phyloP scores from a whole-genome alignment of 2,329 filamentous ascomycete species.

The Fusarium sterilihyphosum region DNA sequence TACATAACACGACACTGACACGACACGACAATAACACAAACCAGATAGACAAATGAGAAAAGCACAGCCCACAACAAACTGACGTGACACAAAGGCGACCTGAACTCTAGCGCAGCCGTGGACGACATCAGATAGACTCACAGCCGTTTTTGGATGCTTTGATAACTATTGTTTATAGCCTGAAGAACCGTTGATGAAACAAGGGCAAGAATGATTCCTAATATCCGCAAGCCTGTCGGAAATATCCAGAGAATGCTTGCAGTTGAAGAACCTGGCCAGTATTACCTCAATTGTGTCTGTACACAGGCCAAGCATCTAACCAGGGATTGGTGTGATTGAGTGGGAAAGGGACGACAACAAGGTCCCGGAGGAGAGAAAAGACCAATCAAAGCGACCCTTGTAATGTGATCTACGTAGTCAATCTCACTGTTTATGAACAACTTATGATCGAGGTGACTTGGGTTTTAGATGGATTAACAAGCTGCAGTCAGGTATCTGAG shows the following conservation, averaged over 20 bases:
- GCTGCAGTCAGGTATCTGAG: neutral
- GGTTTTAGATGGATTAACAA: neutral
- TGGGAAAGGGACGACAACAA: neutral
- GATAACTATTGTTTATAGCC: neutral
- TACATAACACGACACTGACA: constrained; percentile 39
- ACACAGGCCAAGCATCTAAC: neutral
- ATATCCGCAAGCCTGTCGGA: neutral
- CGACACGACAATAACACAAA: constrained; percentile 35
- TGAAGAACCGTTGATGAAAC: constrained; percentile 1
- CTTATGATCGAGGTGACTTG: neutral
- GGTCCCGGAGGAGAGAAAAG: neutral
- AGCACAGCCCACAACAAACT: constrained; percentile 24
- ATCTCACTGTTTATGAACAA: constrained; percentile 1
- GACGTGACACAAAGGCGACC: constrained; percentile 31
- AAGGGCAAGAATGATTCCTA: neutral
- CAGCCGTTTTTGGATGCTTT: neutral
- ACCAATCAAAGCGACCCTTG: constrained; percentile 19
- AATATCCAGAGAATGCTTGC: constrained; percentile 14
- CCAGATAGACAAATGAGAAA: constrained; percentile 21
- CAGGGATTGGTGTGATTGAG: constrained; percentile 15
- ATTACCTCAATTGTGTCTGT: constrained; percentile 1
- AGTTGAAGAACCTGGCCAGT: neutral
- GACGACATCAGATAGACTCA: neutral
- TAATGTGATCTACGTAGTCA: constrained; percentile 26
- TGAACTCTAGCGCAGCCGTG: constrained; percentile 21